Evolutionary conservation across 257 asterid genomes (phyloP), one percentile per base, ranked within the genome.

Genomic region (Linaria vulgaris): DNA sequence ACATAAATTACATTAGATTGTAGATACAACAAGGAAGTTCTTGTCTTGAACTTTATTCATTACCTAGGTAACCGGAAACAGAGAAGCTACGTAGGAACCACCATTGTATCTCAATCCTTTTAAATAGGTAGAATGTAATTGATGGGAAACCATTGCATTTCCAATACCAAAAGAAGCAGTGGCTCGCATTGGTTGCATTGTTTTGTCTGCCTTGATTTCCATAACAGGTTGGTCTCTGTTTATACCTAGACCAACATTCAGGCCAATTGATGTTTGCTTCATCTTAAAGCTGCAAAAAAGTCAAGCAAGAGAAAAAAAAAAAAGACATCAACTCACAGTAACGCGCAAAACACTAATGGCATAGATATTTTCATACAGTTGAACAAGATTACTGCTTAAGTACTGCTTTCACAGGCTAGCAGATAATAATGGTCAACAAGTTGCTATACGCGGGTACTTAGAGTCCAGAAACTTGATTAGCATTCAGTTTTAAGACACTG

Each of bases 231-330:
- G 74, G 54, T 76, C 76, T 30, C 43, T 56, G 27, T 62, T 56
- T 30, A 22, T 39, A 57, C 72, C 79, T 68, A 89, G 73, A 79
- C 94, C 92, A 59, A 76, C 64, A 61, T 92, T 92, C 84, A 92
- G 81, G 67, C 91, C 95, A 54, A 76, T 61, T 25, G 96, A 87
- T 0, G 80, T 67, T 34, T 86, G 70, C 56, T 83, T 90, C 0
- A 90, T 79, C 69, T 67, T 71, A 65, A 92, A 89, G 66, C 99
- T 92, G 94, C 83, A 82, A 45, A 44, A 15, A 22, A 56, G 57
- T 34, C 9, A 34, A 3, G 41, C 10, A 14, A 23, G 56, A 65
- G 49, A 37, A 39, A 14, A 57, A 72, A 69, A 12, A 11, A 66
- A 15, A 54, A 19, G 1, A 37, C 12, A 12, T 25, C 34, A 21